Conservation (phyloP, 805 yeast species). For the Isabelozyma heimii region DNA sequence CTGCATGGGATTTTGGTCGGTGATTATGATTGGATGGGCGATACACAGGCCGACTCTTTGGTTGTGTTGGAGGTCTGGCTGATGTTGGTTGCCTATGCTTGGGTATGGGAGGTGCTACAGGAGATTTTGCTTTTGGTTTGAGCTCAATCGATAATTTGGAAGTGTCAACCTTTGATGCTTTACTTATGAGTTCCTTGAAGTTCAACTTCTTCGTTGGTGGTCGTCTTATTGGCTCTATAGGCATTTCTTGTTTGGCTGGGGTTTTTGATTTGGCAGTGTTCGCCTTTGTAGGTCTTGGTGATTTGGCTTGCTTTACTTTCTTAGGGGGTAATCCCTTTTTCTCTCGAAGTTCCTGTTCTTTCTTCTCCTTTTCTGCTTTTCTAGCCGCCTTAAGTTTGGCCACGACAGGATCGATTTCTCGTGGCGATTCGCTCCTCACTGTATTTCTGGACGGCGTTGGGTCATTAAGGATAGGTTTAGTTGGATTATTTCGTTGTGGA, state of each 20-base stretch:
- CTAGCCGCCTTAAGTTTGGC: conserved; percentile 66
- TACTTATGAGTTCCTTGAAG: conserved; percentile 66
- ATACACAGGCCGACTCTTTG: conserved; percentile 9
- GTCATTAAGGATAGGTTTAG: background rate
- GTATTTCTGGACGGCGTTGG: background rate
- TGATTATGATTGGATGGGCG: background rate
- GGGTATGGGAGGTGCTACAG: conserved; percentile 9
- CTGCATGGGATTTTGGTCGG: background rate
- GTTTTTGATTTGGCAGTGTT: background rate
- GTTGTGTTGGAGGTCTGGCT: conserved; percentile 3
- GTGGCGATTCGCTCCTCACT: background rate
- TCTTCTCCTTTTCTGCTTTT: conserved; percentile 49
- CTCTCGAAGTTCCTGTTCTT: conserved; percentile 30
- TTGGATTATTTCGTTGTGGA: conserved; percentile 1
- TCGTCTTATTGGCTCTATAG: conserved; percentile 3
- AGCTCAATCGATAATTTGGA: conserved; percentile 34
- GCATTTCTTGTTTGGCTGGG: conserved; percentile 2
- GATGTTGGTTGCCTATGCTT: background rate
- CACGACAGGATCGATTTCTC: conserved; percentile 66
- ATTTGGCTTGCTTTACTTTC: conserved; percentile 11
- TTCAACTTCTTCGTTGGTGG: conserved; percentile 45
- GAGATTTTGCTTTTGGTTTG: conserved; percentile 39
- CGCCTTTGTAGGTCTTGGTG: conserved; percentile 3
- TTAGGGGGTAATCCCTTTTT: conserved; percentile 31
- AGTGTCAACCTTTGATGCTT: conserved; percentile 60